A percentile compares a stretch with the other conserved stretches of the same genome.
Evolutionary conservation across 257 asterid genomes (phyloP).

Genomic region (Dorcoceras hygrometricum): DNA sequence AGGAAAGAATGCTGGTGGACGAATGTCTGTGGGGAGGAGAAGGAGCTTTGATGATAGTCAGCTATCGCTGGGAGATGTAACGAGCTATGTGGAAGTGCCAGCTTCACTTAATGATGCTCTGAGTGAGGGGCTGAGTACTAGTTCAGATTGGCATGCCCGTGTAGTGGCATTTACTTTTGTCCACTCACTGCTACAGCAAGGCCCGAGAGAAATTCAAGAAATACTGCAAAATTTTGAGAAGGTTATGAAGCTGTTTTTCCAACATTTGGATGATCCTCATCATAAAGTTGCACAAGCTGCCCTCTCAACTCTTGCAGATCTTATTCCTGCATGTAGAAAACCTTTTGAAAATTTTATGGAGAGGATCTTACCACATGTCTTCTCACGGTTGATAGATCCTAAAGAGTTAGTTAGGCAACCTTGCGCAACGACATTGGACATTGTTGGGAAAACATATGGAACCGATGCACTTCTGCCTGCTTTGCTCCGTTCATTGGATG

Average conservation of each 20-base stretch:
- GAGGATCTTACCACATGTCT: constrained; percentile 95
- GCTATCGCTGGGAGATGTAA: constrained; percentile 66
- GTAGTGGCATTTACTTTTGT: constrained; percentile 88
- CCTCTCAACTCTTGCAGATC: constrained; percentile 92
- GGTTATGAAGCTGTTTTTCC: constrained; percentile 96
- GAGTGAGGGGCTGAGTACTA: constrained; percentile 84
- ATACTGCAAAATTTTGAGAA: constrained; percentile 92
- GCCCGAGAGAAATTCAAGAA: constrained; percentile 93
- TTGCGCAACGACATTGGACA: constrained; percentile 86
- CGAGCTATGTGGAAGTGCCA: constrained; percentile 81
- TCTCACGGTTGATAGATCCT: constrained; percentile 95
- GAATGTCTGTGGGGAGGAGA: constrained; percentile 85
- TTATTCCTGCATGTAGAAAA: constrained; percentile 91
- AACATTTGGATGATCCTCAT: constrained; percentile 99
- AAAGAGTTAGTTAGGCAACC: constrained; percentile 97
- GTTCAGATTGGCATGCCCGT: constrained; percentile 97
- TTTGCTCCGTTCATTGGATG: constrained; percentile 91
- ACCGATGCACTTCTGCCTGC: constrained; percentile 93
- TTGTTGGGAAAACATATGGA: constrained; percentile 88
- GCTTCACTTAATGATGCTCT: constrained; percentile 88
- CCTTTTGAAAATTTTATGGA: constrained; percentile 98
- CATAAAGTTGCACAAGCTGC: constrained; percentile 99
- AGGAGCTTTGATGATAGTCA: constrained; percentile 97
- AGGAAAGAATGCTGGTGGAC: constrained; percentile 76
- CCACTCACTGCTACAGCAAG: constrained; percentile 79